Evolutionary conservation across 1,284 basidiomycete genomes (phyloP).

Genomic region (Sparassis latifolia): DNA sequence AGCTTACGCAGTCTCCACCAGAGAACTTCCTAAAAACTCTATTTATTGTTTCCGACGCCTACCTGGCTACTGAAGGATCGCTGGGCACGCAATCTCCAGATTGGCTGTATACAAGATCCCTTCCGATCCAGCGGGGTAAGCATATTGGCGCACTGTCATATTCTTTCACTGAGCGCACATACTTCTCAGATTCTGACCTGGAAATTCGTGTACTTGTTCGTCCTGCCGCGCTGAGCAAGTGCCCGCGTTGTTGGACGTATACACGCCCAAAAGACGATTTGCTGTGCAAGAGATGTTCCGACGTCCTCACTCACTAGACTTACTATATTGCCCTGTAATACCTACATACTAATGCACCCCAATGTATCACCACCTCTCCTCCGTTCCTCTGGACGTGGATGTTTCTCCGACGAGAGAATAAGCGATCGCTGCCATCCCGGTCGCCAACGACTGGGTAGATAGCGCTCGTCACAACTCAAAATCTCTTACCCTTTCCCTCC

Average conservation of each 20-base stretch:
- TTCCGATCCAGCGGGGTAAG: slow-evolving; percentile 26
- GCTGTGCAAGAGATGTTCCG: slow-evolving; percentile 57
- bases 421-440: not conserved
- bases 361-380: not conserved
- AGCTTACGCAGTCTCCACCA: slow-evolving; percentile 20
- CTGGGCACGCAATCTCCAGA: slow-evolving; percentile 28
- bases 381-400: not conserved
- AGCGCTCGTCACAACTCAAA: not conserved
- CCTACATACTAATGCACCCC: not conserved
- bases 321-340: not conserved
- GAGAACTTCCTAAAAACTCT: slow-evolving; percentile 61
- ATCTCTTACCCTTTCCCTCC: not conserved
- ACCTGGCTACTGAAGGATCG: slow-evolving; percentile 37
- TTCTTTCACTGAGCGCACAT: slow-evolving; percentile 1
- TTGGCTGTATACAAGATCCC: slow-evolving; percentile 43
- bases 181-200: slow-evolving; percentile 25
- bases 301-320: slow-evolving; percentile 13
- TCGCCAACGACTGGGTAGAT: not conserved
- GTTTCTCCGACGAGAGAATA: not conserved
- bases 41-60: slow-evolving; percentile 73
- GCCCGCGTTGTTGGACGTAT: slow-evolving; percentile 78
- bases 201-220: slow-evolving; percentile 42
- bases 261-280: slow-evolving; percentile 38
- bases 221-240: slow-evolving; percentile 53
- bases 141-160: no score